Evolutionary conservation across 73 alveolate species (phyloP).

Genomic region (Paramecium sonneborni): DNA sequence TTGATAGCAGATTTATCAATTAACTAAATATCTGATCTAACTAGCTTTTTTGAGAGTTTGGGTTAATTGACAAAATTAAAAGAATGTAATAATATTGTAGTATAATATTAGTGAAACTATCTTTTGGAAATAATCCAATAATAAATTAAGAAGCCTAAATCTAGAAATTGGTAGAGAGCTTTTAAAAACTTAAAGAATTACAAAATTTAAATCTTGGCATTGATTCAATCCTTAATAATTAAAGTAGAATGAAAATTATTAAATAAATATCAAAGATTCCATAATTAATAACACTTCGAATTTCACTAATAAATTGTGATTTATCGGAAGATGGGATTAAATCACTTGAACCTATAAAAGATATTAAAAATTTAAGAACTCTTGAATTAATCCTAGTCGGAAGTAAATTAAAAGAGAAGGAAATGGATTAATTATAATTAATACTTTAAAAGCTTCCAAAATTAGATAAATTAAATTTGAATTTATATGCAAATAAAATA

Average conservation of each 20-base stretch:
- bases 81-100: background rate
- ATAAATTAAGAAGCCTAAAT: background rate
- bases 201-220: background rate
- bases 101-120: background rate
- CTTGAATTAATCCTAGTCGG: background rate
- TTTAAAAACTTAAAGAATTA: background rate
- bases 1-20: background rate
- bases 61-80: background rate
- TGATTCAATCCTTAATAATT: background rate
- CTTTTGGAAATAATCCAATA: background rate
- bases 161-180: background rate
- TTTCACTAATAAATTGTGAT: background rate
- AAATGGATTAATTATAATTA: background rate
- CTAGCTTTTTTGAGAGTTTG: background rate
- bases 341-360: background rate
- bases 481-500: background rate
- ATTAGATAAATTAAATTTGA: slow-evolving; percentile 5
- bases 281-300: background rate
- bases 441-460: background rate
- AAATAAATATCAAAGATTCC: background rate
- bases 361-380: background rate
- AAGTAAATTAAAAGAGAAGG: background rate
- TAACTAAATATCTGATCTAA: background rate
- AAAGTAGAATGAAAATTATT: background rate
- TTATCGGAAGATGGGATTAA: background rate